phyloP scores from a whole-genome alignment of 2,329 filamentous ascomycete genomes.

The Fusarium brevicatenulatum region DNA sequence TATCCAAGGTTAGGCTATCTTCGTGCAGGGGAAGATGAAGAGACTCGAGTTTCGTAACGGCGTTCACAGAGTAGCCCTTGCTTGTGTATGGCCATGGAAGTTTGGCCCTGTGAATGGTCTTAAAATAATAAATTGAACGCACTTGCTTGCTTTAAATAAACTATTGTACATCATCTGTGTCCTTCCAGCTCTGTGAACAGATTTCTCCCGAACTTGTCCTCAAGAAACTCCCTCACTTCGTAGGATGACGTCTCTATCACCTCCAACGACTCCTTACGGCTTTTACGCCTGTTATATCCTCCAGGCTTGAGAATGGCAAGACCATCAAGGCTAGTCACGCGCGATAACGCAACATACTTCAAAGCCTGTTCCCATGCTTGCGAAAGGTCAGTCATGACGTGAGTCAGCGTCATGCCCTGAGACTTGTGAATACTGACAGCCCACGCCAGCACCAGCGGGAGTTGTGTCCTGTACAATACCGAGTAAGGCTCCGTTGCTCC shows the following conservation, averaged over 20 bases:
- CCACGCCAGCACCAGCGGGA: slow-evolving; percentile 69
- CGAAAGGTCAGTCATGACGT: slow-evolving; percentile 64
- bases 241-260: background rate
- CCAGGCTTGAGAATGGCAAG: background rate
- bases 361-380: slow-evolving; percentile 66
- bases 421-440: slow-evolving; percentile 72
- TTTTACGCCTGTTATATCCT: accelerated
- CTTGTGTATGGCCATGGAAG: background rate
- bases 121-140: accelerated
- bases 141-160: background rate
- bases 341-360: slow-evolving; percentile 61
- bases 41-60: accelerated
- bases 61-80: accelerated
- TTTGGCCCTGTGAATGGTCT: background rate
- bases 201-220: background rate
- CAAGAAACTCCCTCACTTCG: background rate
- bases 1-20: background rate
- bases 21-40: background rate
- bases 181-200: background rate
- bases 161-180: background rate
- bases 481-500: slow-evolving; percentile 59
- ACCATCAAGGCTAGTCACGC: slow-evolving; percentile 33
- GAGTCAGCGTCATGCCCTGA: slow-evolving; percentile 70
- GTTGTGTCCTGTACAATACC: slow-evolving; percentile 65
- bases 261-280: background rate